Conservation (phyloP, 345 rosid genomes). For the Populus euphratica region DNA sequence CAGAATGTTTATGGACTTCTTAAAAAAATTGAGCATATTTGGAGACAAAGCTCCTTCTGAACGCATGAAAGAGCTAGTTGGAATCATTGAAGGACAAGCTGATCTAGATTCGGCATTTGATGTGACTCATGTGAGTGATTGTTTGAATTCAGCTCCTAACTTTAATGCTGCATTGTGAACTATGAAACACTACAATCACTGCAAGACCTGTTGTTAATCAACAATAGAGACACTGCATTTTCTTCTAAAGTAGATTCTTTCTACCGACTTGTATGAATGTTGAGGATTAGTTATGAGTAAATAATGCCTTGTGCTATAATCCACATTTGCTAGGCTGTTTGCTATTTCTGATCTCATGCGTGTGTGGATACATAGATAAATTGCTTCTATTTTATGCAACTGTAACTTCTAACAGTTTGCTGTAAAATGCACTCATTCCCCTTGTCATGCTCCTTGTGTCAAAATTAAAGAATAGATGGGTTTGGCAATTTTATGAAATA, state of each 20-base stretch:
- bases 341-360: not conserved
- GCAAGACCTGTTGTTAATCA: not conserved
- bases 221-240: not conserved
- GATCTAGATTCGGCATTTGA: constrained; percentile 87
- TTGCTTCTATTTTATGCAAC: not conserved
- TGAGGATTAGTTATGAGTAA: not conserved
- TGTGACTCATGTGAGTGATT: constrained; percentile 35
- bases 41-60: constrained; percentile 93
- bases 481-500: not conserved
- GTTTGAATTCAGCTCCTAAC: not conserved
- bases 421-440: not conserved
- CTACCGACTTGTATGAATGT: not conserved
- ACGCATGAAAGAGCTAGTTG: constrained; percentile 90
- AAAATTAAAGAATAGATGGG: not conserved
- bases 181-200: not conserved
- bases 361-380: not conserved
- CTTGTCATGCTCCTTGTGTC: not conserved
- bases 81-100: constrained; percentile 89
- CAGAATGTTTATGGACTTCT: constrained; percentile 97
- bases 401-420: not conserved
- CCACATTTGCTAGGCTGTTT: not conserved
- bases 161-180: not conserved
- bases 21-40: constrained; percentile 79
- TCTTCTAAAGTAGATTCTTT: not conserved
- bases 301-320: not conserved